Percentiles rank a stretch among this genome's conserved stretches.
Evolutionary conservation across 495 filamentous ascomycete genomes (phyloP).

Genomic region (Penicillium argentinense): DNA sequence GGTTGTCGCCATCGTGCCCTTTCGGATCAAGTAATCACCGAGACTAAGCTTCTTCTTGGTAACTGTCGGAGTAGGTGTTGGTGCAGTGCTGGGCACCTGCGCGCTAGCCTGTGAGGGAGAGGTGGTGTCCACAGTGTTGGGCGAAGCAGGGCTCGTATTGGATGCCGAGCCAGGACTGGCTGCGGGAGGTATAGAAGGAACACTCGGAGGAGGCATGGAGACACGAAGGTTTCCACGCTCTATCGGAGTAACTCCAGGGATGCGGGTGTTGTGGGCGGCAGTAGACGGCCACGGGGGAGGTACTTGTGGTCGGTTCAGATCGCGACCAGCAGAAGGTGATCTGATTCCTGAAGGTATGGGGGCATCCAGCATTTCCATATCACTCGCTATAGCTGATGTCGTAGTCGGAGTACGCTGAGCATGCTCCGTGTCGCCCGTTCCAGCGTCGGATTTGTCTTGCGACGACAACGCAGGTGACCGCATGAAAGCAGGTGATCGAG

Average conservation of each 20-base stretch:
- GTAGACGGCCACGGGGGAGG: conserved; percentile 42
- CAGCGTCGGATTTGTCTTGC: conserved; percentile 6
- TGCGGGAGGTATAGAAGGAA: conserved; percentile 18
- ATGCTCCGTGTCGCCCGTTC: conserved; percentile 6
- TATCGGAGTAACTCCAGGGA: conserved; percentile 27
- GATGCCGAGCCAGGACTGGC: conserved; percentile 35
- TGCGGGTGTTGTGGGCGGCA: conserved; percentile 36
- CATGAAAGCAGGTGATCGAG: conserved; percentile 5
- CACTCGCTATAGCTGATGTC: not conserved
- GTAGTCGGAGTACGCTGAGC: not conserved
- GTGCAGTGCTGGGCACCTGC: conserved; percentile 27
- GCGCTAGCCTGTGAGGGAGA: conserved; percentile 18
- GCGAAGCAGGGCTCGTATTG: conserved; percentile 33
- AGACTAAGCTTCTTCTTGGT: conserved; percentile 66
- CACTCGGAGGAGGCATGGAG: conserved; percentile 37
- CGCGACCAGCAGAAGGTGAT: conserved; percentile 17
- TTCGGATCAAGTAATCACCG: conserved; percentile 62
- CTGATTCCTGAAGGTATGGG: conserved; percentile 2
- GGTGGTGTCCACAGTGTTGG: conserved; percentile 30
- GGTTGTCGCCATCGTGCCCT: conserved; percentile 40
- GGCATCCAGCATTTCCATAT: conserved; percentile 18
- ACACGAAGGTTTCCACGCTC: conserved; percentile 36
- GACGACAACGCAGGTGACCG: conserved; percentile 3
- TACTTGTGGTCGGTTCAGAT: conserved; percentile 28
- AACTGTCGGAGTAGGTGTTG: conserved; percentile 52